These are phyloP conservation scores for Fusarium praegraminearum DNA, from an alignment of 2,329 filamentous ascomycete genomes.

Conservation along the genomic window DNA sequence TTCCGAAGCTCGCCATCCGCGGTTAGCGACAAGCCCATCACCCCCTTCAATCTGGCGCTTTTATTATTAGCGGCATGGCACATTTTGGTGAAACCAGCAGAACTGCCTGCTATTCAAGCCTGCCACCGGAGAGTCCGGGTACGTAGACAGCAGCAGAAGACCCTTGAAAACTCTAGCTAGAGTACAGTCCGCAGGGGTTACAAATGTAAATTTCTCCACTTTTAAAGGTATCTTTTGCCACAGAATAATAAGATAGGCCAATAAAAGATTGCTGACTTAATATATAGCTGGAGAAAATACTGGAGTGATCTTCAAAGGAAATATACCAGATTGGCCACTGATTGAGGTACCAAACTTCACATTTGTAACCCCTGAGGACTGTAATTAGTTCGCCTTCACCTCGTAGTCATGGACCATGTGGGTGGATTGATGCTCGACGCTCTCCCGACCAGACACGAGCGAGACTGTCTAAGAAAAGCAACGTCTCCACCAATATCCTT, in stretches of 20 bases:
- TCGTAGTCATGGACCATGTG: constrained; percentile 26
- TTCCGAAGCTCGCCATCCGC: constrained; percentile 22
- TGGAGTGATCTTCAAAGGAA: no score
- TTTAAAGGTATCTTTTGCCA: no score
- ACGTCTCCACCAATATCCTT: constrained; percentile 28
- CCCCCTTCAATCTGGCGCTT: constrained; percentile 21
- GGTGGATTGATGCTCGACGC: constrained; percentile 22
- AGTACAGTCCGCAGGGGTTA: neutral
- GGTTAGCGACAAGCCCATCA: neutral
- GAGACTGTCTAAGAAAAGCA: constrained; percentile 21
- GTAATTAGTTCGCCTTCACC: neutral
- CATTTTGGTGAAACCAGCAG: constrained; percentile 38
- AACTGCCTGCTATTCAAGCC: constrained; percentile 21
- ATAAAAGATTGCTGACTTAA: no score
- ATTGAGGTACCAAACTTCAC: no score
- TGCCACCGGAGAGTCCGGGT: constrained; percentile 41
- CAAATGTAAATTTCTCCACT: no score
- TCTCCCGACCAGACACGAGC: constrained; percentile 33
- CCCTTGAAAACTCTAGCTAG: constrained; percentile 11
- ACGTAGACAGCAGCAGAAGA: neutral
- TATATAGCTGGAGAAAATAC: no score
- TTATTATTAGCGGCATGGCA: constrained; percentile 19
- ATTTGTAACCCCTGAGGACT: no score
- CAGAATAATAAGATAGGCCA: no score
- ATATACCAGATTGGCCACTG: no score